Evolutionary conservation across 805 yeast species (phyloP).

Genomic region (Metschnikowia lochheadii): DNA sequence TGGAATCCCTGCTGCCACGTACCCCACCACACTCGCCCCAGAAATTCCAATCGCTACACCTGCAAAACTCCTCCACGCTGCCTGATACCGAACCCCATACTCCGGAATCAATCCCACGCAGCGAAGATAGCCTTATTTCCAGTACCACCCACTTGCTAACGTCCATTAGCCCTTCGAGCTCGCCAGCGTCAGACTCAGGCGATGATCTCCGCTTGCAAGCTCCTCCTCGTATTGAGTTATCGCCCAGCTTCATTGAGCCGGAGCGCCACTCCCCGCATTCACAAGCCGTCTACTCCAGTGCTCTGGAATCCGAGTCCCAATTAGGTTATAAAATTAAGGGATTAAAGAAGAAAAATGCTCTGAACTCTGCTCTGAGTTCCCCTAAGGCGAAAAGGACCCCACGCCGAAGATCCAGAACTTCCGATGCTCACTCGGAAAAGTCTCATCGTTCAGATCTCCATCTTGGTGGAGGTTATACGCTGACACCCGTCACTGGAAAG

Average conservation of each 20-base stretch:
- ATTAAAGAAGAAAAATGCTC: background rate
- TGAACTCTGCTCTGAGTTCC: conserved; percentile 5
- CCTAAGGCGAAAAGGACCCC: conserved; percentile 7
- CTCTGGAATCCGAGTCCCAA: conserved; percentile 18
- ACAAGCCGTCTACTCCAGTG: conserved; percentile 16
- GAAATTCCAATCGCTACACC: background rate
- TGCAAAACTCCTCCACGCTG: background rate
- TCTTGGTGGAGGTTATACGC: conserved; percentile 18
- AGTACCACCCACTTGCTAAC: background rate
- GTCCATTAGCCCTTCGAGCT: background rate
- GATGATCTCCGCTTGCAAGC: background rate
- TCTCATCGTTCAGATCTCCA: conserved; percentile 15
- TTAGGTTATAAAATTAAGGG: conserved; percentile 7
- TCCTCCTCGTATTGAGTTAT: background rate
- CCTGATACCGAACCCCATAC: background rate
- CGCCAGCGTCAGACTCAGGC: background rate
- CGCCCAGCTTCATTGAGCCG: background rate
- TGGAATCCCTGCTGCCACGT: background rate
- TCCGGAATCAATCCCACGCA: conserved; percentile 2
- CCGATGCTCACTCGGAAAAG: conserved; percentile 15
- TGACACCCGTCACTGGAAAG: conserved; percentile 55
- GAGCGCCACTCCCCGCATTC: background rate
- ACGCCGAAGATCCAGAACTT: conserved; percentile 15
- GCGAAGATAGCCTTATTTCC: conserved; percentile 1
- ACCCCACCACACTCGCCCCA: background rate